phyloP scores from a whole-genome alignment of 257 asterid genomes.

The Lithospermum erythrorhizon region DNA sequence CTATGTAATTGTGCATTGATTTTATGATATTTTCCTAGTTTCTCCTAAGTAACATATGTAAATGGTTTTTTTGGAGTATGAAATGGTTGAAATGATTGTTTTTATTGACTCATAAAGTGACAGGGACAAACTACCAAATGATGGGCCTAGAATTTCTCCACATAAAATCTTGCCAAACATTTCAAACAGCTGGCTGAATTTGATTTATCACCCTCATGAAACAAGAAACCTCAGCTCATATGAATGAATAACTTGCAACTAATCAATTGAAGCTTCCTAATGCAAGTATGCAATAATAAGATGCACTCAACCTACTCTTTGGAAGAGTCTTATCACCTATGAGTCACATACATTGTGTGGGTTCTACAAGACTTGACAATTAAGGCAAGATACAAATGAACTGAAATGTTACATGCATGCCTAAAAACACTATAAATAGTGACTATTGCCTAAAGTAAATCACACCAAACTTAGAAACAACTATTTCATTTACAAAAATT shows the following conservation, averaged over 20 bases:
- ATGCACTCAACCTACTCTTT: background rate
- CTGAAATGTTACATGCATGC: background rate
- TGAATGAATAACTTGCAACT: too few relatives aligned
- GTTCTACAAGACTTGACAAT: background rate
- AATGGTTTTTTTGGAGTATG: too few relatives aligned
- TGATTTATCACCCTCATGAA: too few relatives aligned
- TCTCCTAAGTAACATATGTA: too few relatives aligned
- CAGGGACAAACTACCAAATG: background rate
- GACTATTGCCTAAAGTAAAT: background rate
- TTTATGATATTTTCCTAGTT: too few relatives aligned
- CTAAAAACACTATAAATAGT: slow-evolving; percentile 1
- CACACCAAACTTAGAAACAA: background rate
- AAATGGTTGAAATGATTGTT: background rate
- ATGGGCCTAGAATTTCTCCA: too few relatives aligned
- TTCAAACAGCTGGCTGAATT: too few relatives aligned
- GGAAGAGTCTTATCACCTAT: background rate
- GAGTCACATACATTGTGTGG: background rate
- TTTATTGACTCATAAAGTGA: background rate
- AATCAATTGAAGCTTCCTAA: too few relatives aligned
- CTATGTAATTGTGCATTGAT: too few relatives aligned
- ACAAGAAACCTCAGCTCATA: too few relatives aligned
- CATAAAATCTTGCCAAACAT: too few relatives aligned
- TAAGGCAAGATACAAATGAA: background rate
- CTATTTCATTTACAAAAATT: background rate
- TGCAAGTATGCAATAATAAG: background rate